Base-by-base conservation (phyloP, 1,139 yeast genomes). In the Meyerozyma athensensis region DNA sequence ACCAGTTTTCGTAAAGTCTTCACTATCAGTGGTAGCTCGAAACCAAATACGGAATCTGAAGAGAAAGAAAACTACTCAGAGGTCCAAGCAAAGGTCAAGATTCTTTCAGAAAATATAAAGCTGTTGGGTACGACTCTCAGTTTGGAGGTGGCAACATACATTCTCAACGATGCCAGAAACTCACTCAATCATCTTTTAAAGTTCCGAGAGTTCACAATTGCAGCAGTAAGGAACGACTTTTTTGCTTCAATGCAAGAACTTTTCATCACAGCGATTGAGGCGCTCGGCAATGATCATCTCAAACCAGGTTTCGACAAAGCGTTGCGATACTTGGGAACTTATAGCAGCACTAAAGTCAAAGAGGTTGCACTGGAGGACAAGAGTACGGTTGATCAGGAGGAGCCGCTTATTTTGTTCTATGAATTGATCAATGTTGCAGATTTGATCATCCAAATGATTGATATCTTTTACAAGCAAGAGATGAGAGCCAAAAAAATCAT, bases 341-440 rank as follows among this genome's bases (percentile, higher is more conserved):
- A 87, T 52, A 81, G 84, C 44, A 28, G 32, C 12, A 16, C 32
- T 13, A 28, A 28, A 13, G 32, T 28, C 13, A 18, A 28, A 12
- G 32, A 18, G 4, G 32, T 28, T 28, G 14, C 32, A 6, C 5
- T 17, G 13, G 32, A 28, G 8, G 13, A 14, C 4, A 24, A 12
- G 4, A 24, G 7, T 5, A 24, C 13, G 4, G 28, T 24, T 10
- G 28, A 17, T 7, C 20, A 28, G 12, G 32, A 28, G 18, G 94
- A 85, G 47, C 97, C 98, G 0, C 68, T 92, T 37, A 85, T 86
- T 0, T 76, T 86, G 39, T 92, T 92, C 53, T 85, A 94, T 14
- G 97, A 90, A 54, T 68, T 92, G 44, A 94, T 92, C 32, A 92
- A 90, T 50, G 81, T 87, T 48, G 97, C 96, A 6, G 98, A 92